These are phyloP conservation scores for Ascoidea asiatica DNA, from an alignment of 805 yeast species.

Conservation along the genomic window DNA sequence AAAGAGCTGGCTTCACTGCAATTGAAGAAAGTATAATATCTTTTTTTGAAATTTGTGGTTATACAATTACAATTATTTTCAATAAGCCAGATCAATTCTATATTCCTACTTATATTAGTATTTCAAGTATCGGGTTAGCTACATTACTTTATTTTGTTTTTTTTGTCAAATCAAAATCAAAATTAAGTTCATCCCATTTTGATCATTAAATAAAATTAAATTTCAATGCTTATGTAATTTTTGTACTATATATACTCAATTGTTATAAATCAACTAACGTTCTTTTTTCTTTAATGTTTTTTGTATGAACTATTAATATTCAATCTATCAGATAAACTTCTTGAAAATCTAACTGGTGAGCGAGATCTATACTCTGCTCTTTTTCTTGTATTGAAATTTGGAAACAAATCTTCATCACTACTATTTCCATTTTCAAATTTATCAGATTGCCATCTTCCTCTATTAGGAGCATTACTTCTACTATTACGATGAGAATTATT, in stretches of 20 bases:
- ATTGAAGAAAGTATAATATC: conserved; percentile 20
- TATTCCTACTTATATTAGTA: conserved; percentile 16
- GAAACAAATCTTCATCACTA: conserved; percentile 23
- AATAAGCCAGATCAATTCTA: conserved; percentile 16
- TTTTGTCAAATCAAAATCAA: conserved; percentile 2
- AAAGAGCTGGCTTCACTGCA: conserved; percentile 21
- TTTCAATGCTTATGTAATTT: no score
- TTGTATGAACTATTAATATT: no score
- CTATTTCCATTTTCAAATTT: conserved; percentile 8
- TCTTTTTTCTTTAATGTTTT: no score
- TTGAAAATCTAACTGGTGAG: background rate
- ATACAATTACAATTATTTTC: conserved; percentile 18
- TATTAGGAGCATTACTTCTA: conserved; percentile 2
- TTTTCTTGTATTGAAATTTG: conserved; percentile 13
- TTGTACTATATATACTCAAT: no score
- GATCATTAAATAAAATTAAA: no score
- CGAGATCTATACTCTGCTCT: conserved; percentile 1
- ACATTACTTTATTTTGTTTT: conserved; percentile 4
- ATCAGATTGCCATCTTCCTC: conserved; percentile 7
- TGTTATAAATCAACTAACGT: no score
- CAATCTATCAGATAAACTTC: no score
- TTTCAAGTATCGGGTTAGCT: conserved; percentile 7
- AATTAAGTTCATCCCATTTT: no score
- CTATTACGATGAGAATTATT: conserved; percentile 3
- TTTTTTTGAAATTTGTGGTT: conserved; percentile 17